Percentiles rank a stretch among this genome's conserved stretches.
Conservation (phyloP, 306 rosid genomes). For the Adenanthera pavonina region DNA sequence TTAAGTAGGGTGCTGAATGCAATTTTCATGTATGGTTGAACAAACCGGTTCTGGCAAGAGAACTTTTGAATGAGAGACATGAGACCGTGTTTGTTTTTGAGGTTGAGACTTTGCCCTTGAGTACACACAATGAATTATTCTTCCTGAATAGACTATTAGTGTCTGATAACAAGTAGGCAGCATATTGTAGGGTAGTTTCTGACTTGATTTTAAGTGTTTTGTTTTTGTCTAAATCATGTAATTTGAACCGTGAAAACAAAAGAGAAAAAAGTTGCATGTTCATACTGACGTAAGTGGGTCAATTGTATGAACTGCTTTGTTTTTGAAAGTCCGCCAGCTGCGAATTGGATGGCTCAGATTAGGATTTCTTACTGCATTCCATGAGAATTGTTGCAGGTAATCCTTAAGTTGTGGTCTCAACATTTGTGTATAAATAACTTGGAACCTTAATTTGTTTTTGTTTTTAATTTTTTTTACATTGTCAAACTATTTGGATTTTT, state of each 20-base stretch:
- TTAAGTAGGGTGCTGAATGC: slow-evolving; percentile 48
- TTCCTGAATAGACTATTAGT: slow-evolving; percentile 71
- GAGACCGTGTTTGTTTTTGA: slow-evolving; percentile 66
- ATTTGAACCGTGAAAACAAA: slow-evolving; percentile 50
- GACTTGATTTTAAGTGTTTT: slow-evolving; percentile 57
- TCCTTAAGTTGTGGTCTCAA: background rate
- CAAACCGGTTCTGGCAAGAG: slow-evolving; percentile 62
- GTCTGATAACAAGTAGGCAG: slow-evolving; percentile 67
- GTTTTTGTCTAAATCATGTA: slow-evolving; percentile 64
- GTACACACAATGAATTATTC: slow-evolving; percentile 65
- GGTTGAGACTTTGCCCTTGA: slow-evolving; percentile 73
- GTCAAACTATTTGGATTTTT: background rate
- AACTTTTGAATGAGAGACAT: slow-evolving; percentile 58
- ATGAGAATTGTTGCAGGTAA: background rate
- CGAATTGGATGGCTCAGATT: background rate
- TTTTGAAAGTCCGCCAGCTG: too few relatives aligned
- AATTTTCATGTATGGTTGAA: slow-evolving; percentile 52
- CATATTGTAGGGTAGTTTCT: slow-evolving; percentile 62
- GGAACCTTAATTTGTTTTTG: background rate
- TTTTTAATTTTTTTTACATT: background rate
- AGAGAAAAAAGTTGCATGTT: slow-evolving; percentile 51
- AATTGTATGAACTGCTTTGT: slow-evolving; percentile 42
- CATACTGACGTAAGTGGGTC: slow-evolving; percentile 56
- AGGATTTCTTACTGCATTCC: background rate
- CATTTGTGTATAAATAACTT: slow-evolving; percentile 19